A percentile compares a stretch with the other conserved stretches of the same genome.
Evolutionary conservation across 2,329 filamentous ascomycete genomes (phyloP).

Genomic region (Scedosporium minutisporum): DNA sequence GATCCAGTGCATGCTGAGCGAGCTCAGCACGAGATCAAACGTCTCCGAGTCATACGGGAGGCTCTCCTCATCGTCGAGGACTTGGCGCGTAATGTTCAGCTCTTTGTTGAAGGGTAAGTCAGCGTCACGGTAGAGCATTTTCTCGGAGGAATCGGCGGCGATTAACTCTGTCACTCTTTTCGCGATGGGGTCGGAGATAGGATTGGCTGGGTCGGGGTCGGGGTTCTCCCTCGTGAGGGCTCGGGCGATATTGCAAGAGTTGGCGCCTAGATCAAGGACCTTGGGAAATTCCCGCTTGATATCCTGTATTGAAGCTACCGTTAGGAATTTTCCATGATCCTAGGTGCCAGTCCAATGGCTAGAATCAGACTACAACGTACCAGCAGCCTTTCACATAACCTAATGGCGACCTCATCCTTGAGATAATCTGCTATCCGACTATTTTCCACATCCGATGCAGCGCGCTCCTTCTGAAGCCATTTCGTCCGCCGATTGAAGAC

Average conservation of each 20-base stretch:
- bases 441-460: slow-evolving; percentile 57
- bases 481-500: slow-evolving; percentile 87
- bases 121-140: slow-evolving; percentile 72
- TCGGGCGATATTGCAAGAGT: slow-evolving; percentile 87
- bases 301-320: slow-evolving; percentile 43
- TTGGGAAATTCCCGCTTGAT: slow-evolving; percentile 81
- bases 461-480: slow-evolving; percentile 84
- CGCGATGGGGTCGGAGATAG: slow-evolving; percentile 56
- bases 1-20: slow-evolving; percentile 89
- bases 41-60: slow-evolving; percentile 66
- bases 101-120: slow-evolving; percentile 64
- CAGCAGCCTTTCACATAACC: slow-evolving; percentile 77
- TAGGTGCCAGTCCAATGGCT: slow-evolving; percentile 5
- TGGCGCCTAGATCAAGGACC: slow-evolving; percentile 87
- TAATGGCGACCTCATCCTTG: slow-evolving; percentile 79
- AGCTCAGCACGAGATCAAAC: slow-evolving; percentile 87
- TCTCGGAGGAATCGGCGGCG: slow-evolving; percentile 71
- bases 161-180: slow-evolving; percentile 64
- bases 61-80: slow-evolving; percentile 64
- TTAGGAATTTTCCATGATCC: too few relatives aligned
- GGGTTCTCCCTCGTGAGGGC: slow-evolving; percentile 64
- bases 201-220: slow-evolving; percentile 46
- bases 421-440: slow-evolving; percentile 84
- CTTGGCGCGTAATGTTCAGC: slow-evolving; percentile 62
- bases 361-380: slow-evolving; percentile 30